Evolutionary conservation across 1,139 yeast genomes (phyloP).

Genomic region (Kodamaea arcana): DNA sequence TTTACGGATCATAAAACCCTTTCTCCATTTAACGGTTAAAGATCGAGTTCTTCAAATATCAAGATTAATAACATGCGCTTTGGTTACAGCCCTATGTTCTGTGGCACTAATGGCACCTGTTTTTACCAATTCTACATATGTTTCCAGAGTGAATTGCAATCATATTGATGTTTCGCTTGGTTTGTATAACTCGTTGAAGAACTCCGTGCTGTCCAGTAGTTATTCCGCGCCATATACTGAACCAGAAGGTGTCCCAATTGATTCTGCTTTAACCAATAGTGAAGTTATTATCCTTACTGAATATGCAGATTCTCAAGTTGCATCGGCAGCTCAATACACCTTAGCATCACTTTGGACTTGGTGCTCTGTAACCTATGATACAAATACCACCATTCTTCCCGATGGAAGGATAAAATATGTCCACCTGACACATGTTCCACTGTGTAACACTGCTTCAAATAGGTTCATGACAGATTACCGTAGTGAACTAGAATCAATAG

Average conservation of each 20-base stretch:
- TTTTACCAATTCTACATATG: constrained; percentile 22
- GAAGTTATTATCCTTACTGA: constrained; percentile 44
- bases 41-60: constrained; percentile 29
- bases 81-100: constrained; percentile 21
- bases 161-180: constrained; percentile 52
- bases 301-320: constrained; percentile 47
- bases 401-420: neutral
- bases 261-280: constrained; percentile 44
- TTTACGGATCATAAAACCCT: too few relatives aligned
- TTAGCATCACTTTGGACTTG: constrained; percentile 40
- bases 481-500: constrained; percentile 32
- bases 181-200: constrained; percentile 42
- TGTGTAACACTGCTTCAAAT: neutral
- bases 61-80: constrained; percentile 23
- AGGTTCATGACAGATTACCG: constrained; percentile 42
- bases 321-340: constrained; percentile 48
- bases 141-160: constrained; percentile 44
- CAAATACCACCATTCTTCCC: neutral
- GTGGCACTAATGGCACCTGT: constrained; percentile 28
- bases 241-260: constrained; percentile 25
- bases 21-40: constrained; percentile 25
- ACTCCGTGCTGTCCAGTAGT: constrained; percentile 26
- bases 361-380: constrained; percentile 42
- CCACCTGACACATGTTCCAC: neutral
- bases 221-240: constrained; percentile 13